Evolutionary conservation across 371 early-diverging fungal species (phyloP), one percentile per base, ranked within the genome.

Genomic region (Syncephalastrum contaminatum): DNA sequence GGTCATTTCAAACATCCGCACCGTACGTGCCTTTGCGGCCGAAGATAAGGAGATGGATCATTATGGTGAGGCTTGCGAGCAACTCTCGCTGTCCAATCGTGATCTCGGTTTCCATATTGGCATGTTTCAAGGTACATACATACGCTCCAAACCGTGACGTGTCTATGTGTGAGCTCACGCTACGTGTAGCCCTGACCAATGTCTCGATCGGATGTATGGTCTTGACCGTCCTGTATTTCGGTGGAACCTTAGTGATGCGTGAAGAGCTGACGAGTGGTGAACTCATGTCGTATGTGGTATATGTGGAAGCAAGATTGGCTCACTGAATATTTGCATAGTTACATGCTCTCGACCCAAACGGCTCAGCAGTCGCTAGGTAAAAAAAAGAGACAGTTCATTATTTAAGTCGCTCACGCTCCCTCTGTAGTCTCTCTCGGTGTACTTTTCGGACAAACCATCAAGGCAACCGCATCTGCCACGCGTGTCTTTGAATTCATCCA

Each of bases 81-180:
- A 64, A 13, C 77, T 83, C 4, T 68, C 84, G 4, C 52, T 54
- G 0, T 27, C 75, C 7, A 84, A 80, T 53, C 66, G 60, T 22
- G 50, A 70, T 2, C 75, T 91, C 46, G 93, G 91, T 3, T 66
- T 88, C 45, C 91, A 92, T 59, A 87, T 91, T 65, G 93, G 91
- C 7, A 53, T 86, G 4, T 92, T 92, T 67, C 91, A 88, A 76
- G 88, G 84, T 75, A 62, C 13, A n/a, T 8, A 36, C 4, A 51
- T 20, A 43, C n/a, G 21, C 39, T 22, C 13, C 4, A 41, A 14
- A 14, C 25, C 25, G 2, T 25, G 39, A 10, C 39, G 22, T 8
- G 8, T 1, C 10, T 41, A 16, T 40, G 16, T 21, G n/a, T 13
- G 20, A 7, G 14, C 44, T 39, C 10, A 15, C 19, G 10, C 10